These are phyloP conservation scores for Alloascoidea hylecoeti DNA, from an alignment of 805 yeast species.

Conservation along the genomic window DNA sequence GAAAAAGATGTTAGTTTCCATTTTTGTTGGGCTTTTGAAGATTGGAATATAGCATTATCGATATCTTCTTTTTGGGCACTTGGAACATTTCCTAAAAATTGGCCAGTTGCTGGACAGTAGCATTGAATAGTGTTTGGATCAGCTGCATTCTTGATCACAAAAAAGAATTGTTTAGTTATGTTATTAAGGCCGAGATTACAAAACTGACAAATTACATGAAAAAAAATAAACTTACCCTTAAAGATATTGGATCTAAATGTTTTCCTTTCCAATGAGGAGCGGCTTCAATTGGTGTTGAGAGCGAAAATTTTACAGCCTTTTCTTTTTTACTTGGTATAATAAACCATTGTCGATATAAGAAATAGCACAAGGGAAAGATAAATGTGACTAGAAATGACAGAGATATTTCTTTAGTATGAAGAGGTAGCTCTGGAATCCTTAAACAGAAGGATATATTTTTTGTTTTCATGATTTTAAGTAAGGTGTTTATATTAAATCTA, in stretches of 20 bases:
- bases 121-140: constrained; percentile 65
- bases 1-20: constrained; percentile 43
- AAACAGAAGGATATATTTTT: too few relatives aligned
- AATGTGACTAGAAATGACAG: constrained; percentile 12
- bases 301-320: constrained; percentile 29
- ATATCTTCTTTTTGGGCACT: constrained; percentile 59
- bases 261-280: constrained; percentile 88
- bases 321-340: constrained; percentile 8
- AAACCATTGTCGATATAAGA: constrained; percentile 8
- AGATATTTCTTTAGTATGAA: constrained; percentile 11
- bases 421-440: too few relatives aligned
- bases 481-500: too few relatives aligned
- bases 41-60: constrained; percentile 42
- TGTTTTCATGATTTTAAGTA: too few relatives aligned
- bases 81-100: constrained; percentile 58
- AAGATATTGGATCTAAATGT: constrained; percentile 49
- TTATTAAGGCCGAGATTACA: neutral
- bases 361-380: constrained; percentile 8
- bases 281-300: constrained; percentile 62
- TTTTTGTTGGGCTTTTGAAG: constrained; percentile 36
- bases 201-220: neutral
- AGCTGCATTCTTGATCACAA: constrained; percentile 24
- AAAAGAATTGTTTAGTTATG: too few relatives aligned
- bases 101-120: constrained; percentile 95
- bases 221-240: constrained; percentile 16